Conservation (phyloP, 441 rosid species). For the Geranium incanum region DNA sequence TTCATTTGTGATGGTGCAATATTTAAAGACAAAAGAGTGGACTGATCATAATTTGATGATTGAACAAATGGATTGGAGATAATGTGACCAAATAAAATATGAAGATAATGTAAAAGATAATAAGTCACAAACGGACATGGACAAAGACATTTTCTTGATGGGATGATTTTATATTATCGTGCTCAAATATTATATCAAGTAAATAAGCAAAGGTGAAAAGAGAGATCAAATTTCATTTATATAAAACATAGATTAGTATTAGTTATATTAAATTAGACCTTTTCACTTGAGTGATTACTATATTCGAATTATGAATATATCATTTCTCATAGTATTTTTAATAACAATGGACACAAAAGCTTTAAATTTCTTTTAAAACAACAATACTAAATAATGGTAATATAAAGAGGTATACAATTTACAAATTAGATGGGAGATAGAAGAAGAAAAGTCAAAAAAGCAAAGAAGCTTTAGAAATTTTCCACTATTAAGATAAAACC, state of each 20-base stretch:
- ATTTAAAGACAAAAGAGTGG: constrained; percentile 13
- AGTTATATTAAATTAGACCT: neutral
- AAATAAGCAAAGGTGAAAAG: no score
- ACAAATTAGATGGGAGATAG: no score
- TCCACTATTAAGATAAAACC: neutral
- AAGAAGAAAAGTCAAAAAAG: neutral
- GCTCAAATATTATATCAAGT: no score
- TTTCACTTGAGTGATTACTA: neutral
- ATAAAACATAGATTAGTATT: no score
- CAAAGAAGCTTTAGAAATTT: neutral
- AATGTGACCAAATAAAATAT: constrained; percentile 17
- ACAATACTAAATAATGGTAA: neutral
- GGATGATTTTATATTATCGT: neutral
- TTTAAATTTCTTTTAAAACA: no score
- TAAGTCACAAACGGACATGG: neutral
- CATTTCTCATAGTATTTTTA: neutral
- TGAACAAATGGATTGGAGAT: constrained; percentile 19
- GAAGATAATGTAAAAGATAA: constrained; percentile 18
- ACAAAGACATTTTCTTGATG: constrained; percentile 18
- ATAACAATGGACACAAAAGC: no score
- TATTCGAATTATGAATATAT: no score
- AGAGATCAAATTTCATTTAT: no score
- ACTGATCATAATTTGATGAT: constrained; percentile 25
- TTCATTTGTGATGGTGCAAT: constrained; percentile 1
- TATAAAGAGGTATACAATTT: neutral